A percentile compares a stretch with the other conserved stretches of the same genome.
Evolutionary conservation across 192 early-diverging fungal genomes (phyloP).

Genomic region (Linderina pennispora): DNA sequence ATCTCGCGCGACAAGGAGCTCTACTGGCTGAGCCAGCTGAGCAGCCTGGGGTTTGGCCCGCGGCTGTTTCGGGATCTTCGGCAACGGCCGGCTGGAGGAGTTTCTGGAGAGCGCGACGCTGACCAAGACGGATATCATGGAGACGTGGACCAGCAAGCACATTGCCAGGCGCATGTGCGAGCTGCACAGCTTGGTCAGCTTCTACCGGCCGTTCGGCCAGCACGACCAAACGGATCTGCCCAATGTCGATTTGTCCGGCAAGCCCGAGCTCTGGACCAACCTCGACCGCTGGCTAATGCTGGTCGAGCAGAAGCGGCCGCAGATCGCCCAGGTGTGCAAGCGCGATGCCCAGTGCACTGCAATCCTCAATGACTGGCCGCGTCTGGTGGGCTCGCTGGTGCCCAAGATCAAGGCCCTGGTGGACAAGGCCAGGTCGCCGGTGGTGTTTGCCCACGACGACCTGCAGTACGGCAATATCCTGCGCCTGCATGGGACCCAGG

Average conservation of each 20-base stretch:
- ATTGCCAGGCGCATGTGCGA: slow-evolving; percentile 69
- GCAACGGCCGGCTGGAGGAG: slow-evolving; percentile 83
- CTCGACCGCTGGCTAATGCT: slow-evolving; percentile 58
- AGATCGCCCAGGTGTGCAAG: slow-evolving; percentile 11
- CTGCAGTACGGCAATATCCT: slow-evolving; percentile 86
- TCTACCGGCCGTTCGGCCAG: slow-evolving; percentile 47
- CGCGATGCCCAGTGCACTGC: slow-evolving; percentile 13
- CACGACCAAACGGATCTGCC: not conserved
- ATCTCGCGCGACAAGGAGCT: slow-evolving; percentile 77
- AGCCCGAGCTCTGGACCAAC: slow-evolving; percentile 63
- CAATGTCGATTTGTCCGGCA: slow-evolving; percentile 5
- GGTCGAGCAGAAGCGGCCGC: slow-evolving; percentile 19
- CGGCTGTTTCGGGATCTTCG: slow-evolving; percentile 67
- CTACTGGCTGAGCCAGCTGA: slow-evolving; percentile 67
- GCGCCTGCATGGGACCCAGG: slow-evolving; percentile 49
- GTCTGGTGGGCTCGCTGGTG: slow-evolving; percentile 38
- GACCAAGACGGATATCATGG: slow-evolving; percentile 59
- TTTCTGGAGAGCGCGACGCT: slow-evolving; percentile 72
- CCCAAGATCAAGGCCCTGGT: slow-evolving; percentile 47
- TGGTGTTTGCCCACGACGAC: slow-evolving; percentile 91
- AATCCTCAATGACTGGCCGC: slow-evolving; percentile 21
- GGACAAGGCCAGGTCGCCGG: slow-evolving; percentile 50
- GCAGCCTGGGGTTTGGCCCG: slow-evolving; percentile 67
- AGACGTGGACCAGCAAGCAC: slow-evolving; percentile 54
- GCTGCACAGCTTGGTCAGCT: slow-evolving; percentile 64